Evolutionary conservation across 192 early-diverging fungal genomes (phyloP).

Genomic region (Coemansia umbellata): DNA sequence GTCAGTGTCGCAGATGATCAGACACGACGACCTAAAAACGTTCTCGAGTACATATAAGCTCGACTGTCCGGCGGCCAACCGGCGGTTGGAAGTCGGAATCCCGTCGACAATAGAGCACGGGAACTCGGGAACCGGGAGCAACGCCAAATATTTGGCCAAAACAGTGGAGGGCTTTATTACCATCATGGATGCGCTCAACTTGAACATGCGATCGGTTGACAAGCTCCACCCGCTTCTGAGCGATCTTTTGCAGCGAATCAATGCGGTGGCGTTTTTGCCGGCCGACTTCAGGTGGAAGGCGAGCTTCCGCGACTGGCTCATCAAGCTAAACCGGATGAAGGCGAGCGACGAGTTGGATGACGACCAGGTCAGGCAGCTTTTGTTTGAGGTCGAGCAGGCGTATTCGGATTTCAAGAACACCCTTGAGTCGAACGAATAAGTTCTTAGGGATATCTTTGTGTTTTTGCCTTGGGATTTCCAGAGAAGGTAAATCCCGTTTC

Average conservation of each 20-base stretch:
- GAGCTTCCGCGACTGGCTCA: conserved; percentile 86
- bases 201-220: conserved; percentile 83
- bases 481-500: background rate
- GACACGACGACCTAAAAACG: conserved; percentile 54
- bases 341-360: conserved; percentile 81
- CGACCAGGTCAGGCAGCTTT: conserved; percentile 84
- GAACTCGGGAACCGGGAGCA: conserved; percentile 51
- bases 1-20: conserved; percentile 56
- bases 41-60: conserved; percentile 52
- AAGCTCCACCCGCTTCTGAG: conserved; percentile 83
- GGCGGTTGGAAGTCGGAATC: conserved; percentile 89
- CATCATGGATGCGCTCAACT: conserved; percentile 80
- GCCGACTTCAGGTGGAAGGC: conserved; percentile 76
- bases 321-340: conserved; percentile 87
- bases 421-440: conserved; percentile 30
- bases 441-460: background rate
- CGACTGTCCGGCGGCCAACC: conserved; percentile 79
- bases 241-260: conserved; percentile 84
- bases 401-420: conserved; percentile 63
- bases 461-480: no score
- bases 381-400: conserved; percentile 85
- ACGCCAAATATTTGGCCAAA: conserved; percentile 80
- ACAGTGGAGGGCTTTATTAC: conserved; percentile 84
- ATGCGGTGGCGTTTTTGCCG: conserved; percentile 72
- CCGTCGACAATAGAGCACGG: conserved; percentile 95